Evolutionary conservation across 441 rosid genomes (phyloP).

Genomic region (Monsonia emarginata): DNA sequence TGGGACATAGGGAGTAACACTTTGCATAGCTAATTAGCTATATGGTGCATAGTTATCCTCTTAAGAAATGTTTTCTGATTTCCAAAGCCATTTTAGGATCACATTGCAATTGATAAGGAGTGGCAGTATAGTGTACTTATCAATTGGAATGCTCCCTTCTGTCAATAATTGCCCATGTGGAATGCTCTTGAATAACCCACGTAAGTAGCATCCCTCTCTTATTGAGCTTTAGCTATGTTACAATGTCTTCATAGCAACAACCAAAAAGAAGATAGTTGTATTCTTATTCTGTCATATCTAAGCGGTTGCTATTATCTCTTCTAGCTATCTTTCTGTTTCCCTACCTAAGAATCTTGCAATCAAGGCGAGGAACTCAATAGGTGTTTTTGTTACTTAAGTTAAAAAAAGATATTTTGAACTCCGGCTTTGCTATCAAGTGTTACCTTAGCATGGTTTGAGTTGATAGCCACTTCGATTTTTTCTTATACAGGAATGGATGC

Average conservation of each 20-base stretch:
- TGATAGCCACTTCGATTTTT: conserved; percentile 11
- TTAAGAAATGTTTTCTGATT: background rate
- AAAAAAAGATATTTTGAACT: too few species aligned
- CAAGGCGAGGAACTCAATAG: background rate
- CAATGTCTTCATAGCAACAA: background rate
- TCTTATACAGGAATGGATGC: conserved; percentile 82
- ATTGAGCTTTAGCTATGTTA: background rate
- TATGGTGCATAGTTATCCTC: background rate
- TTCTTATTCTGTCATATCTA: background rate
- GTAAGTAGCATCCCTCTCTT: background rate
- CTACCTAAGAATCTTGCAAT: too few species aligned
- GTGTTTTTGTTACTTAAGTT: too few species aligned
- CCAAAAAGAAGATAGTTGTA: background rate
- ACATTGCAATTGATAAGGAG: background rate
- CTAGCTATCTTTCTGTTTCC: background rate
- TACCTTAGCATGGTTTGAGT: conserved; percentile 1
- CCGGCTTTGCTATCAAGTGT: too few species aligned
- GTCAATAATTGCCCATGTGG: too few species aligned
- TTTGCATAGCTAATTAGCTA: background rate
- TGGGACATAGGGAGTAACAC: too few species aligned
- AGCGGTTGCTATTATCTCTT: too few species aligned
- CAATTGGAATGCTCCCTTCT: too few species aligned
- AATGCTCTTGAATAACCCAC: background rate
- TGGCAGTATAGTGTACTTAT: background rate
- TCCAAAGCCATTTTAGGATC: background rate